Conservation (phyloP, 768 basidiomycete species). For the Roridomyces roridus region DNA sequence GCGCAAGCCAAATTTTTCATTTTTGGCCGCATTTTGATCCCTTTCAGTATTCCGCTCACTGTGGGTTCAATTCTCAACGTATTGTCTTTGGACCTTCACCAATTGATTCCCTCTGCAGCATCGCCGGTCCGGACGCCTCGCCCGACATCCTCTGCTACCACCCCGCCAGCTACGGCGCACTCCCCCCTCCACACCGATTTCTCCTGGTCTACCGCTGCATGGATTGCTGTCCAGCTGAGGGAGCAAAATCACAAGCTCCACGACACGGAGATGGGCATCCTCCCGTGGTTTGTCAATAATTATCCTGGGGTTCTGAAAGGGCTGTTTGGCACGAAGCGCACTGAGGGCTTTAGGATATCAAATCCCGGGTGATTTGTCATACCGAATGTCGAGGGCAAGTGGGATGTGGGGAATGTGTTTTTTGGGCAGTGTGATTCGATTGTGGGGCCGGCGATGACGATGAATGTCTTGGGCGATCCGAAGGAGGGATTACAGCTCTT, state of each 20-base stretch:
- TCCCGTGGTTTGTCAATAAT: background rate
- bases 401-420: too few species aligned
- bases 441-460: slow-evolving; percentile 34
- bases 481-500: slow-evolving; percentile 34
- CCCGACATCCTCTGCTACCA: slow-evolving; percentile 2
- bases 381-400: too few species aligned
- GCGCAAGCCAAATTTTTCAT: too few species aligned
- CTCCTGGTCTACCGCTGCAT: background rate
- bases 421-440: slow-evolving; percentile 32
- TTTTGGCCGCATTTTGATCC: too few species aligned
- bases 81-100: too few species aligned
- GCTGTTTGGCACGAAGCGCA: background rate
- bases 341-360: background rate
- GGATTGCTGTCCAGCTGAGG: background rate
- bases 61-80: too few species aligned
- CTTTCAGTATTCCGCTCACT: too few species aligned
- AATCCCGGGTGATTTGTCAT: slow-evolving; percentile 2
- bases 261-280: background rate
- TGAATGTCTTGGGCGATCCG: slow-evolving; percentile 34
- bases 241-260: background rate
- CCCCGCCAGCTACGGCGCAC: background rate
- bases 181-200: background rate
- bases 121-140: background rate
- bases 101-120: background rate
- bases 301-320: background rate